Evolutionary conservation across 2,329 filamentous ascomycete genomes (phyloP).

Genomic region (Podosphaera xanthii): DNA sequence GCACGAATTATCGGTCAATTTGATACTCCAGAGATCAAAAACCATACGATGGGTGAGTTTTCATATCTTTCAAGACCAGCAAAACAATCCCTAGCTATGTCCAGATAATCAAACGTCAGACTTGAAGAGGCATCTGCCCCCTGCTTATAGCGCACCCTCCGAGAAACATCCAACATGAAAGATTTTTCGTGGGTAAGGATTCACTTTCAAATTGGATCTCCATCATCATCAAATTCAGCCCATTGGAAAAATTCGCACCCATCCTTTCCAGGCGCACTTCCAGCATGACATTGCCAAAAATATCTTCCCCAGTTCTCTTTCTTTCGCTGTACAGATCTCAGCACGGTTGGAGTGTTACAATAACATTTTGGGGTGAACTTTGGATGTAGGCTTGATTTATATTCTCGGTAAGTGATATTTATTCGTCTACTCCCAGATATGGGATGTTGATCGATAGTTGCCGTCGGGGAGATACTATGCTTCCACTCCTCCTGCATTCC

Average conservation of each 20-base stretch:
- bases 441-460: constrained; percentile 64
- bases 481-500: constrained; percentile 98
- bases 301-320: constrained; percentile 57
- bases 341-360: constrained; percentile 43
- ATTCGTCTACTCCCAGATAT: constrained; percentile 60
- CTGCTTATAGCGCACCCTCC: too few relatives aligned
- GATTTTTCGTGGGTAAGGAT: too few relatives aligned
- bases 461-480: constrained; percentile 56
- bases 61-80: too few relatives aligned
- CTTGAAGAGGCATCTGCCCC: too few relatives aligned
- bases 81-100: too few relatives aligned
- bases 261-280: constrained; percentile 43
- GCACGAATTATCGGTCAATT: too few relatives aligned
- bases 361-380: constrained; percentile 53
- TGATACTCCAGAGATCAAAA: too few relatives aligned
- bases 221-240: constrained; percentile 72
- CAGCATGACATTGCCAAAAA: constrained; percentile 83
- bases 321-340: constrained; percentile 63
- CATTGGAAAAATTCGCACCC: constrained; percentile 64
- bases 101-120: too few relatives aligned
- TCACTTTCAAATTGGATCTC: constrained; percentile 42
- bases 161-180: too few relatives aligned
- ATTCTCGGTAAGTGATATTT: constrained; percentile 85
- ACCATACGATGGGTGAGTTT: too few relatives aligned
- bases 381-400: constrained; percentile 56